Evolutionary conservation across 352 stramenopile species (phyloP).

Genomic region (Pelagophyceae sp.): DNA sequence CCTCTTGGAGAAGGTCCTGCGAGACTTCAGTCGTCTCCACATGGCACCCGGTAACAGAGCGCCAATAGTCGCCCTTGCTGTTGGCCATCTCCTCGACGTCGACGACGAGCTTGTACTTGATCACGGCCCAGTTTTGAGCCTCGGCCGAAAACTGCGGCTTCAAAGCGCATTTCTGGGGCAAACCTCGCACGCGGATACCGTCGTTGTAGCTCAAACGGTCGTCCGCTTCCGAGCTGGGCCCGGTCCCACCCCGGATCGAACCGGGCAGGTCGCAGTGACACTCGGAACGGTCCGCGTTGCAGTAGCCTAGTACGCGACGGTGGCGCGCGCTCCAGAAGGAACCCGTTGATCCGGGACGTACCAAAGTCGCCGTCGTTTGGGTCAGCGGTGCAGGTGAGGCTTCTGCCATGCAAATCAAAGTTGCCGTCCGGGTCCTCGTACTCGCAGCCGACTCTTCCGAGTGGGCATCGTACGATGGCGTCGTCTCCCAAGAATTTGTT

Average conservation of each 20-base stretch:
- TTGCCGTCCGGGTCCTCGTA: conserved; percentile 2
- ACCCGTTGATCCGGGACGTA: too few relatives aligned
- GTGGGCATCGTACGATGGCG: not conserved
- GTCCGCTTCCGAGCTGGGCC: not conserved
- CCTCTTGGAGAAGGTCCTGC: not conserved
- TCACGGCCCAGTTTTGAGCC: not conserved
- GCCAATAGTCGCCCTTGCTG: not conserved
- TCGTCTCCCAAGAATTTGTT: not conserved
- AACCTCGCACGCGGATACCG: not conserved
- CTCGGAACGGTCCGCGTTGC: not conserved
- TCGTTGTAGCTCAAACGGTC: not conserved
- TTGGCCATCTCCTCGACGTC: not conserved
- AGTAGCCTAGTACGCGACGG: too few relatives aligned
- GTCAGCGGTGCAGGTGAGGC: too few relatives aligned
- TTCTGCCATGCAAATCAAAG: too few relatives aligned
- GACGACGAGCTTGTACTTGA: conserved; percentile 3
- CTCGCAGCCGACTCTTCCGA: conserved; percentile 1
- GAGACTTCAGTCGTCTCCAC: not conserved
- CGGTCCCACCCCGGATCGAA: not conserved
- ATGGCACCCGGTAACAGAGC: not conserved
- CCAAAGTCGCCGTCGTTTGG: too few relatives aligned
- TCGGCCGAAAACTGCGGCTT: not conserved
- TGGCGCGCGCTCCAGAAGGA: too few relatives aligned
- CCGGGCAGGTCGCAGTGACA: not conserved
- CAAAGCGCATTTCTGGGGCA: not conserved